Percentiles rank a stretch among this genome's conserved stretches.
These are phyloP conservation scores for Tetradesmus obliquus DNA, from an alignment of 139 green algal genomes.

Conservation along the genomic window DNA sequence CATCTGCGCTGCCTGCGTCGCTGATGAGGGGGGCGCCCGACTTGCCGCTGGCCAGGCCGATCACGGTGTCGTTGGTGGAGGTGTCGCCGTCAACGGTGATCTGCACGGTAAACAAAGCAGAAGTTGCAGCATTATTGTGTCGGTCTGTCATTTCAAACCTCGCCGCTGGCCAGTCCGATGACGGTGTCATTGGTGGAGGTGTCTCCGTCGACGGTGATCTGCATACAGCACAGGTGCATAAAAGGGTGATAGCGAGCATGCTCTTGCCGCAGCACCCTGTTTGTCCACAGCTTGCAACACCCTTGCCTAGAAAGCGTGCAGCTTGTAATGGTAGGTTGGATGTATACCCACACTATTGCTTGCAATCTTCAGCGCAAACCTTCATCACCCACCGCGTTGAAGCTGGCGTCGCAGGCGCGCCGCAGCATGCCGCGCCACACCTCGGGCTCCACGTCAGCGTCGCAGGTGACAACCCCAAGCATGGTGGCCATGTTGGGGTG, in stretches of 20 bases:
- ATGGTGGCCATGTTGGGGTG: constrained; percentile 99
- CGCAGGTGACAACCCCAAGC: constrained; percentile 95
- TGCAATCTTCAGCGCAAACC: neutral
- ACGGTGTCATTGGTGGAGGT: constrained; percentile 92
- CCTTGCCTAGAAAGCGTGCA: too few relatives aligned
- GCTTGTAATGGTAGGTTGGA: too few relatives aligned
- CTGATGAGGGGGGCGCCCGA: constrained; percentile 73
- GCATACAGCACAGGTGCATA: neutral
- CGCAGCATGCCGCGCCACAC: constrained; percentile 88
- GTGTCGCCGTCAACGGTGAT: constrained; percentile 93
- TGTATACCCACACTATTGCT: neutral
- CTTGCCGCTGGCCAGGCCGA: constrained; percentile 83
- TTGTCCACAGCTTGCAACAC: too few relatives aligned
- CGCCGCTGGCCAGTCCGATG: constrained; percentile 84
- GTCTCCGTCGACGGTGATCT: constrained; percentile 91
- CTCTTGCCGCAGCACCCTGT: too few relatives aligned
- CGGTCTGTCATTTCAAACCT: neutral
- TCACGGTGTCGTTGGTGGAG: constrained; percentile 91
- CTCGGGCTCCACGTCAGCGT: constrained; percentile 81
- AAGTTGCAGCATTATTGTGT: neutral
- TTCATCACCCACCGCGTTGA: constrained; percentile 79
- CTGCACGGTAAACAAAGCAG: constrained; percentile 45
- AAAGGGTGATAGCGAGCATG: too few relatives aligned
- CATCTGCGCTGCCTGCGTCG: constrained; percentile 68
- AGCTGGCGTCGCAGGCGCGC: constrained; percentile 72